phyloP scores from a whole-genome alignment of 768 basidiomycete species.

The Podaxis carcinomalis region DNA sequence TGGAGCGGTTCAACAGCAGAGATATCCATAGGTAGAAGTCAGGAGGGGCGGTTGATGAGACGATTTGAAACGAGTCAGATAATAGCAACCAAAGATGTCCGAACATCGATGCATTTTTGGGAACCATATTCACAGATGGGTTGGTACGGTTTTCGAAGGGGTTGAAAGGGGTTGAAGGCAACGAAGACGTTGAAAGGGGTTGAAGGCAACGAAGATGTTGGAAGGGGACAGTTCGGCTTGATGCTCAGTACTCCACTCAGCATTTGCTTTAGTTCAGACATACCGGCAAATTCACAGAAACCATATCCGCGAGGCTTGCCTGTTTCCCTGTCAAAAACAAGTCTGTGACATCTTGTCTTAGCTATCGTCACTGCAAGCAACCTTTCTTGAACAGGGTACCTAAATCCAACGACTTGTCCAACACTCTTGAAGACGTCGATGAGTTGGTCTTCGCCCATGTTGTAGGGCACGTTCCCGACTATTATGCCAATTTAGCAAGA shows the following conservation, averaged over 20 bases:
- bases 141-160: not conserved
- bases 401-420: constrained; percentile 85
- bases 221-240: constrained; percentile 34
- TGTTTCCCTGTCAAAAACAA: constrained; percentile 90
- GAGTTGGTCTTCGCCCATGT: constrained; percentile 85
- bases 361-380: constrained; percentile 7
- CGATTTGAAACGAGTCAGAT: constrained; percentile 4
- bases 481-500: not conserved
- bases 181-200: constrained; percentile 16
- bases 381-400: constrained; percentile 37
- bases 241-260: constrained; percentile 18
- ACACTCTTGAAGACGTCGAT: constrained; percentile 88
- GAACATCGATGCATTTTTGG: not conserved
- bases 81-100: constrained; percentile 1
- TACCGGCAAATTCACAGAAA: constrained; percentile 91
- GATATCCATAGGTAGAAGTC: not conserved
- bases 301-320: constrained; percentile 94
- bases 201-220: not conserved
- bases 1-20: constrained; percentile 8
- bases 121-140: not conserved
- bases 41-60: not conserved
- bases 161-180: not conserved
- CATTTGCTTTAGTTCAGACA: constrained; percentile 31
- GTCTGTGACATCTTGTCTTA: constrained; percentile 35
- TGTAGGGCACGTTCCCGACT: constrained; percentile 91